Base-by-base conservation (phyloP, 345 rosid genomes). In the Viola odorata region DNA sequence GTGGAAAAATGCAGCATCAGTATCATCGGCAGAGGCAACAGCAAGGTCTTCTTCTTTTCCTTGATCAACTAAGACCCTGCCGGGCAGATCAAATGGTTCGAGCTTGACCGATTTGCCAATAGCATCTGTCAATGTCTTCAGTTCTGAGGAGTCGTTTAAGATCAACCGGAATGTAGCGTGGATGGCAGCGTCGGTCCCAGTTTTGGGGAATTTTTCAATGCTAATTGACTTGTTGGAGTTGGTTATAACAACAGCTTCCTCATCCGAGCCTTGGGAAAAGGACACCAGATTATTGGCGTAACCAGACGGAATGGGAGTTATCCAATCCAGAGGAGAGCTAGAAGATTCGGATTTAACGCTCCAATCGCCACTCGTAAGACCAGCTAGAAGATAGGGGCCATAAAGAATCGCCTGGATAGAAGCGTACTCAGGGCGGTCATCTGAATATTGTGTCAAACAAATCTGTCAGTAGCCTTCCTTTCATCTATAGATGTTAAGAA, bases 371-470 rank as follows among this genome's bases (percentile, higher is more conserved):
- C 61, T 74, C 3, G 83, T 83, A 63, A 71, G 79, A 37, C 96
- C 96, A 2, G 85, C 87, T 63, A 92, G 90, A 53, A 90, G 80
- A 73, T 86, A 84, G 7, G 95, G 97, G 5, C 99, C 99, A 65
- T 82, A 94, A 6, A 94, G 90, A 69, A 94, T 86, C 13, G 97
- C 97, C 48, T 78, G 85, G 55, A 94, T 23, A 10, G 97, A 87
- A 64, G 86, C 71, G 60, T 81, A 83, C 39, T 82, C 89, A 0
- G 87, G 63, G 50, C 89, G 76, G 59, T 92, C 97, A 78, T 92
- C 97, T 91, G 82, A 60, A 79, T 36, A 41, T 50, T 16, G 38
- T 49, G 11, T 32, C 37, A 15, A 41, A 41, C 44, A 16, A 61
- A 12, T 12, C 13, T 47, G 47, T 58, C 60, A 53, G 39, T 48